Percentiles rank a stretch among this genome's conserved stretches.
These are phyloP conservation scores for Moesziomyces parantarcticus DNA, from an alignment of 1,284 basidiomycete species.

Conservation along the genomic window DNA sequence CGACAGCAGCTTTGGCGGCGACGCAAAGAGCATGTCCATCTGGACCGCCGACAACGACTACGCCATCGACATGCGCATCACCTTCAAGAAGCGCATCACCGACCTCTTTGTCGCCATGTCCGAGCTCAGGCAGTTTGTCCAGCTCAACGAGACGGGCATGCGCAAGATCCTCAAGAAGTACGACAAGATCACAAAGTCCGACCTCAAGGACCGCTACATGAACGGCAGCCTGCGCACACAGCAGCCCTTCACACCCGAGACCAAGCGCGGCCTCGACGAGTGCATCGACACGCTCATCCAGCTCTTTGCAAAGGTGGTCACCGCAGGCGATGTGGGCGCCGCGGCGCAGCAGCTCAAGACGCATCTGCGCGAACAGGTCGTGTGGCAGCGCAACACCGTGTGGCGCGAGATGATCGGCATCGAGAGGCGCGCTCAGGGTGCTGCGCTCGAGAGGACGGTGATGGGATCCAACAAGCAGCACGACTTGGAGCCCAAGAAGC, in stretches of 20 bases:
- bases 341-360: conserved; percentile 86
- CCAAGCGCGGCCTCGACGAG: conserved; percentile 73
- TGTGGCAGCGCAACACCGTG: conserved; percentile 93
- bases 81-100: conserved; percentile 91
- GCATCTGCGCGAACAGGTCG: conserved; percentile 87
- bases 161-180: conserved; percentile 99
- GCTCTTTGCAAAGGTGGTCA: conserved; percentile 88
- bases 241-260: conserved; percentile 71
- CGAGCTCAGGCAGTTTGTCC: conserved; percentile 90
- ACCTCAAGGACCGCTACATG: conserved; percentile 86
- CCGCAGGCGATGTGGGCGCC: conserved; percentile 77
- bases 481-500: conserved; percentile 52
- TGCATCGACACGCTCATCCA: conserved; percentile 76
- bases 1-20: conserved; percentile 46
- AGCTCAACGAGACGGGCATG: conserved; percentile 93
- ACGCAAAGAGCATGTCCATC: conserved; percentile 67
- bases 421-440: conserved; percentile 73
- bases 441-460: conserved; percentile 61
- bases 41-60: conserved; percentile 87
- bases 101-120: conserved; percentile 80
- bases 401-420: conserved; percentile 98
- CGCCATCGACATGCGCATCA: conserved; percentile 85
- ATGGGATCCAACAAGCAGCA: conserved; percentile 46
- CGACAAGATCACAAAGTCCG: conserved; percentile 90
- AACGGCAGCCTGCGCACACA: conserved; percentile 76